A percentile compares a stretch with the other conserved stretches of the same genome.
These are phyloP conservation scores for Tremella fuciformis DNA, from an alignment of 768 basidiomycete genomes.

Conservation along the genomic window DNA sequence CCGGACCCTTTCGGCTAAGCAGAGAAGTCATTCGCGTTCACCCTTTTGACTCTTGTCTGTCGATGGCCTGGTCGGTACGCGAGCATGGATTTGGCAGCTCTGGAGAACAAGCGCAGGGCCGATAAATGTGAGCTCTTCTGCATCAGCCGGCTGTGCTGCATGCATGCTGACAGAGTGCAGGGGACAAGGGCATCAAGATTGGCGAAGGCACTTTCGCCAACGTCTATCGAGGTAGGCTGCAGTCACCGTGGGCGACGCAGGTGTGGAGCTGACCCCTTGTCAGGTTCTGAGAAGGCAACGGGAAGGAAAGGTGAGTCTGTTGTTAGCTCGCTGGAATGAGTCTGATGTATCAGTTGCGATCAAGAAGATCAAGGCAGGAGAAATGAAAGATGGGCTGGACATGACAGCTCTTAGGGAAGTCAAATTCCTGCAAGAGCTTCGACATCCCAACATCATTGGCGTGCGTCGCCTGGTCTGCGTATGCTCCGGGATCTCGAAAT, in stretches of 20 bases:
- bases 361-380: conserved; percentile 96
- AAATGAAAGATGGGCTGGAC: conserved; percentile 95
- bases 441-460: conserved; percentile 92
- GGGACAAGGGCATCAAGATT: conserved; percentile 55
- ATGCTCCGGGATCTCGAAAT: background rate
- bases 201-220: conserved; percentile 87
- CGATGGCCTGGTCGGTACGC: background rate
- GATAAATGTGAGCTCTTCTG: conserved; percentile 18
- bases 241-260: background rate
- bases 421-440: conserved; percentile 89
- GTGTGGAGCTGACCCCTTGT: background rate
- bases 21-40: too few relatives aligned
- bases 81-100: conserved; percentile 28
- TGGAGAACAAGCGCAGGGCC: conserved; percentile 20
- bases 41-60: too few relatives aligned
- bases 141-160: background rate
- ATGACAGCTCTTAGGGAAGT: conserved; percentile 99
- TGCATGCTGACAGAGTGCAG: conserved; percentile 18
- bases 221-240: conserved; percentile 73
- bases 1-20: too few relatives aligned
- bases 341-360: conserved; percentile 79
- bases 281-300: conserved; percentile 37
- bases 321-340: too few relatives aligned
- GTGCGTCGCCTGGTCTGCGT: conserved; percentile 54
- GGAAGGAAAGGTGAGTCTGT: conserved; percentile 34